A percentile compares a stretch with the other conserved stretches of the same genome.
These are phyloP conservation scores for Gryganskiella cystojenkinii DNA, from an alignment of 192 early-diverging fungal genomes.

Conservation along the genomic window DNA sequence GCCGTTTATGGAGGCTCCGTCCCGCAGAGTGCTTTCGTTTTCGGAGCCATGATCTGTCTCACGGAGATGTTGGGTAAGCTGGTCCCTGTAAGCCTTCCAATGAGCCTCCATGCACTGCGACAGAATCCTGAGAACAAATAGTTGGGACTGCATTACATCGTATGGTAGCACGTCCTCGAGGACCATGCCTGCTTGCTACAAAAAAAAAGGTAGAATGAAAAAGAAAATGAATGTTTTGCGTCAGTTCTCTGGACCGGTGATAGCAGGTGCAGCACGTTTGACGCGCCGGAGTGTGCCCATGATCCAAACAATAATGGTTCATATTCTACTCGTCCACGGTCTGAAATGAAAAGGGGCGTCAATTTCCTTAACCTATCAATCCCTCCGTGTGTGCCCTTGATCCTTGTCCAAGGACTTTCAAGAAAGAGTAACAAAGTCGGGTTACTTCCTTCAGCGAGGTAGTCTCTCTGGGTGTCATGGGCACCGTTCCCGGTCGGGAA, in stretches of 20 bases:
- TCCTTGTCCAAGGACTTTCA: too few species aligned
- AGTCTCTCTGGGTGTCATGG: too few species aligned
- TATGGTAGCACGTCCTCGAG: slow-evolving; percentile 67
- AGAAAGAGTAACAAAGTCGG: too few species aligned
- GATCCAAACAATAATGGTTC: slow-evolving; percentile 2
- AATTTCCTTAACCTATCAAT: too few species aligned
- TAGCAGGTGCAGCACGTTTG: too few species aligned
- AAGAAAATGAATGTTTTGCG: neutral
- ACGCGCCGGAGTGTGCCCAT: too few species aligned
- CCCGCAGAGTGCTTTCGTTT: slow-evolving; percentile 7
- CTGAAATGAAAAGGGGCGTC: too few species aligned
- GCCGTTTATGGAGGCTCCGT: slow-evolving; percentile 14
- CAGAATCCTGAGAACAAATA: slow-evolving; percentile 84
- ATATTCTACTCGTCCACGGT: too few species aligned
- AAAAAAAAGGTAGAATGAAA: neutral
- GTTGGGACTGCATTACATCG: slow-evolving; percentile 86
- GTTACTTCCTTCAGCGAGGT: too few species aligned
- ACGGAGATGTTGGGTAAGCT: slow-evolving; percentile 39
- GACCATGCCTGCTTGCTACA: slow-evolving; percentile 53
- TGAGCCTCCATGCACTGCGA: slow-evolving; percentile 88
- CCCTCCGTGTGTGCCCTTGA: too few species aligned
- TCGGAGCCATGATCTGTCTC: slow-evolving; percentile 47
- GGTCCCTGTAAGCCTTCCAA: slow-evolving; percentile 80
- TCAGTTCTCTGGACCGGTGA: neutral
- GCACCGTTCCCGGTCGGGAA: too few species aligned